These are phyloP conservation scores for Talinum fruticosum DNA, from an alignment of 148 eudicot genomes.

Conservation along the genomic window DNA sequence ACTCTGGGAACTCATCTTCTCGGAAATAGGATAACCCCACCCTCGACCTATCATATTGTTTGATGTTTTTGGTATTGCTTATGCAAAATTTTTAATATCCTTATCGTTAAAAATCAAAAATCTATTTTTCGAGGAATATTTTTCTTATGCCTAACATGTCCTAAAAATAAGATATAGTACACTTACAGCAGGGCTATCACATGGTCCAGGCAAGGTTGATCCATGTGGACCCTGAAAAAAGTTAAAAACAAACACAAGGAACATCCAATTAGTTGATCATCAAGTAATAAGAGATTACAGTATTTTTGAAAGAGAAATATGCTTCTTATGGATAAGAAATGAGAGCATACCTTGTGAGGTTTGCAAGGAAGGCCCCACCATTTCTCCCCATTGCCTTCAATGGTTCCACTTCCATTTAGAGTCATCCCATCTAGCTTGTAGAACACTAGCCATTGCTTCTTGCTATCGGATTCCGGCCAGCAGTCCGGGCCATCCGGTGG, in stretches of 20 bases:
- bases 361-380: constrained; percentile 99
- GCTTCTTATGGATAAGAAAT: background rate
- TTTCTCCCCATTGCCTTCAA: constrained; percentile 82
- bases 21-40: too few relatives aligned
- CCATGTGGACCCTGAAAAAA: constrained; percentile 82
- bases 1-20: too few relatives aligned
- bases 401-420: constrained; percentile 69
- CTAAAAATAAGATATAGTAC: constrained; percentile 5
- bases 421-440: constrained; percentile 65
- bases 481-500: constrained; percentile 89
- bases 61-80: too few relatives aligned
- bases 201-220: constrained; percentile 88
- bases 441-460: constrained; percentile 85
- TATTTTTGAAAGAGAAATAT: background rate
- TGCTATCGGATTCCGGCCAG: constrained; percentile 87
- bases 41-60: too few relatives aligned
- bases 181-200: constrained; percentile 94
- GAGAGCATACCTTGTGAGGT: constrained; percentile 71
- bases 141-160: background rate
- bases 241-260: background rate
- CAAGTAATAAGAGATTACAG: background rate
- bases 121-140: background rate
- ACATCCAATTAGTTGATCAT: background rate
- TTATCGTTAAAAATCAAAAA: background rate
- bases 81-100: too few relatives aligned